phyloP scores from a whole-genome alignment of 2,329 filamentous ascomycete genomes.

The Dothistroma septosporum region DNA sequence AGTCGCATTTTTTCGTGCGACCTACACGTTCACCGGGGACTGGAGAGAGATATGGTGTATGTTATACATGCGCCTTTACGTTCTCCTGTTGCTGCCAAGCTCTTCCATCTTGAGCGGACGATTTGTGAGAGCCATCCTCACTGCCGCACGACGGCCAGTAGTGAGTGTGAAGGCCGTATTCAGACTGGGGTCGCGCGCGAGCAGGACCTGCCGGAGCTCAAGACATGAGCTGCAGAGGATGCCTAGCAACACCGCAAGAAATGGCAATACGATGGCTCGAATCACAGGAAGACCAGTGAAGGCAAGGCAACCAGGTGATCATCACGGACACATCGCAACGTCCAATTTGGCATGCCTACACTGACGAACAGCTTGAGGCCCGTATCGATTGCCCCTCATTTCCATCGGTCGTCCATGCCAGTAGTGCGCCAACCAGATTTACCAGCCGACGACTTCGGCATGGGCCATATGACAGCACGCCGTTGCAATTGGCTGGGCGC shows the following conservation, averaged over 20 bases:
- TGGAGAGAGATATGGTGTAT: constrained; percentile 33
- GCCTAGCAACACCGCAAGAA: constrained; percentile 1
- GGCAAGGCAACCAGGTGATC: constrained; percentile 3
- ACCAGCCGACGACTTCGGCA: background rate
- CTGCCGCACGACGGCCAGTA: background rate
- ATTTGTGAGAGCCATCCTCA: constrained; percentile 4
- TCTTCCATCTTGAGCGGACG: constrained; percentile 10
- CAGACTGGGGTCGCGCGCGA: no score
- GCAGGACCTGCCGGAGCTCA: background rate
- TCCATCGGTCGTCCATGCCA: background rate
- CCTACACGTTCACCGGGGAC: constrained; percentile 28
- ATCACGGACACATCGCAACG: background rate
- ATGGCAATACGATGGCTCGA: background rate
- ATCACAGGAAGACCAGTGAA: background rate
- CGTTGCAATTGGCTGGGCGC: background rate
- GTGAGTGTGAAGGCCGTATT: no score
- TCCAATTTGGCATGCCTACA: background rate
- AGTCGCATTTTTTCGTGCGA: constrained; percentile 20
- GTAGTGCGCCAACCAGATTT: background rate
- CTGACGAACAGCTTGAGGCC: background rate
- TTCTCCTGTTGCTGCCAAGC: constrained; percentile 10
- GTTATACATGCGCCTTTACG: constrained; percentile 27
- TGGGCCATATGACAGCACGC: no score
- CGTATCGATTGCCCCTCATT: background rate
- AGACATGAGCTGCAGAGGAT: background rate